Evolutionary conservation across 164 flowering plant species (phyloP), one percentile per base, ranked within the genome.

Genomic region (Stephania yunnanensis): DNA sequence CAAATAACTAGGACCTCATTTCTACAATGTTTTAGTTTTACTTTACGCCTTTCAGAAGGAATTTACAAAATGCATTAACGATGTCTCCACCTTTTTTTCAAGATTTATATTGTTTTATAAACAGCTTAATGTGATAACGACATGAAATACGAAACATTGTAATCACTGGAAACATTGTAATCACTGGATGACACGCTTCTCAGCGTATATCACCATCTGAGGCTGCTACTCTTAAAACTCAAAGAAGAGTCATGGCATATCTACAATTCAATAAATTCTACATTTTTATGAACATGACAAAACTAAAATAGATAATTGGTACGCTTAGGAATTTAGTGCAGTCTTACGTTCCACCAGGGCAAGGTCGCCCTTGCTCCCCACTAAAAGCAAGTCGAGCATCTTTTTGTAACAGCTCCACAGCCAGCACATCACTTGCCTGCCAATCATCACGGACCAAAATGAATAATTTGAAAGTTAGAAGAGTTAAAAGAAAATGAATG

Each of bases 341-440:
- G 48, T 73, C 96, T 87, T 86, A 92, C 97, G 94, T 89, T 88
- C 95, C 94, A 75, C 97, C 94, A 82, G 90, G 90, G 82, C 97
- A 90, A 68, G 97, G 89, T 83, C 90, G 89, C 75, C 94, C 93
- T 55, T 87, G 81, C 86, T 91, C 97, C 67, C 99, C 97, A 81
- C 89, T 84, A 72, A 90, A 88, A 78, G 97, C 88, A 81, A 95
- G 97, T 70, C 91, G 86, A 30, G 99, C 93, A 89, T 95, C 97
- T 80, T 95, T 95, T 83, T 93, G 97, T 77, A 94, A 76, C 71
- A 94, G 95, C 87, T 92, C 98, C 75, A 94, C 98, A 36, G 98
- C 98, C 68, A 94, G 91, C 74, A 94, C 97, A 85, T 95, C 99
- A 84, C 97, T 92, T 45, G 97, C 97, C 98, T 95, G 90, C 72